A percentile compares a stretch with the other conserved stretches of the same genome.
phyloP scores from a whole-genome alignment of 208 protist genomes.

The Acanthamoeba healyi region DNA sequence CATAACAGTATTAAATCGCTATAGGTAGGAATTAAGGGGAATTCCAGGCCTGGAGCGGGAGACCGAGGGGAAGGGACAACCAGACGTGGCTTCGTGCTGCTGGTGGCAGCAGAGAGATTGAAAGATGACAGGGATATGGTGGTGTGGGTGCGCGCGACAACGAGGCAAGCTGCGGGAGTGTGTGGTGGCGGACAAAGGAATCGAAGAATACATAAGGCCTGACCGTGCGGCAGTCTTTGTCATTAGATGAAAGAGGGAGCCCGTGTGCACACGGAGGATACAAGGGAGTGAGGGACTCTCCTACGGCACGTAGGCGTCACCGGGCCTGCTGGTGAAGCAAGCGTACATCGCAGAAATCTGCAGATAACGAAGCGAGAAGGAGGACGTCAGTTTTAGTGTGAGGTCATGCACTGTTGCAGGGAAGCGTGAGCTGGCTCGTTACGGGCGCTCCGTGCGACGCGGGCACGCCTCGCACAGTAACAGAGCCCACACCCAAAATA shows the following conservation, averaged over 20 bases:
- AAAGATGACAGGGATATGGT: no score
- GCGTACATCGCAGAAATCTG: slow-evolving; percentile 55
- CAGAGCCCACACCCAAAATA: no score
- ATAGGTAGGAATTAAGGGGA: not conserved
- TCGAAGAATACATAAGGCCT: not conserved
- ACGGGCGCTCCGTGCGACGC: not conserved
- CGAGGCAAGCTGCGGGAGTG: not conserved
- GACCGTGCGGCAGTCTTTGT: not conserved
- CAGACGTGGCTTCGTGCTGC: no score
- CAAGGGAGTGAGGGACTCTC: not conserved
- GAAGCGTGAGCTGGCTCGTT: not conserved
- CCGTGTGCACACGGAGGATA: no score
- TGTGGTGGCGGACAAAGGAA: not conserved
- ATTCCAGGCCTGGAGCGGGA: not conserved
- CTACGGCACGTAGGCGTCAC: not conserved
- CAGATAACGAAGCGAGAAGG: not conserved
- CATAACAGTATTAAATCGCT: not conserved
- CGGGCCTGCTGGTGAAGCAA: slow-evolving; percentile 17
- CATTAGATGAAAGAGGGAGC: no score
- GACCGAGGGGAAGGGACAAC: no score
- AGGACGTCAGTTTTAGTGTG: not conserved
- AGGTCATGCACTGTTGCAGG: no score
- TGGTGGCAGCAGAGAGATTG: no score
- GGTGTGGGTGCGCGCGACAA: no score
- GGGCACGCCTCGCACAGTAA: no score